Base-by-base conservation (phyloP, 352 stramenopile genomes). In the Phytophthora pinifolia region DNA sequence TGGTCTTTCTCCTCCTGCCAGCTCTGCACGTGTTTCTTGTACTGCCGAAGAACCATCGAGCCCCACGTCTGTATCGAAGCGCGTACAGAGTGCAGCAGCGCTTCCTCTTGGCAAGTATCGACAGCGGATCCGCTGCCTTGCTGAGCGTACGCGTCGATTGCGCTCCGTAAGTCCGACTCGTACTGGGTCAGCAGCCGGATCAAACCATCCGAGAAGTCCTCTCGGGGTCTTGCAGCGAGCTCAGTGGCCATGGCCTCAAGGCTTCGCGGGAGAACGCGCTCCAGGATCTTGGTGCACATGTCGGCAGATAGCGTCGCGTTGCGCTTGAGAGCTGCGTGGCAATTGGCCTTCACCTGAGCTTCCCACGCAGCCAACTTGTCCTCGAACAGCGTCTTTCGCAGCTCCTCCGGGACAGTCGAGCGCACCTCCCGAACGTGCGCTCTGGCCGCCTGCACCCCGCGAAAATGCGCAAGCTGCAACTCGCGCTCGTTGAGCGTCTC, bases 161-260 rank as follows among this genome's bases (percentile, higher is more conserved):
- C 70, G 18, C 56, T 54, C 8, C 59, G 49, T 22, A 89, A 43
- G 54, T 86, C 72, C 14, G 72, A 76, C 53, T 85, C 79, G 58
- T 86, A 87, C 52, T 86, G 70, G 15, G 72, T 78, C 25, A 88
- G 46, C 29, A 79, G 37, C n/a, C 55, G 51, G 22, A 75, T 39
- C 1, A 89, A 56, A 1, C 73, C 73, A 48, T 88, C 76, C 0
- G 66, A 67, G 49, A 89, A 89, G 2, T 67, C 68, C 1, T 78
- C 70, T 17, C 72, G 76, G 20, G 72, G 32, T 38, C 63, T 68
- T 33, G 45, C 35, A 14, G 67, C 59, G 3, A 89, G 60, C 1
- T 76, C 64, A 14, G 44, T 53, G 5, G 67, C 55, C 44, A 79
- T 74, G 14, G 65, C 25, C 31, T 76, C 62, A 34, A 87, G 59